These are phyloP conservation scores for Entonaema liquescens DNA, from an alignment of 495 filamentous ascomycete species.

Conservation along the genomic window DNA sequence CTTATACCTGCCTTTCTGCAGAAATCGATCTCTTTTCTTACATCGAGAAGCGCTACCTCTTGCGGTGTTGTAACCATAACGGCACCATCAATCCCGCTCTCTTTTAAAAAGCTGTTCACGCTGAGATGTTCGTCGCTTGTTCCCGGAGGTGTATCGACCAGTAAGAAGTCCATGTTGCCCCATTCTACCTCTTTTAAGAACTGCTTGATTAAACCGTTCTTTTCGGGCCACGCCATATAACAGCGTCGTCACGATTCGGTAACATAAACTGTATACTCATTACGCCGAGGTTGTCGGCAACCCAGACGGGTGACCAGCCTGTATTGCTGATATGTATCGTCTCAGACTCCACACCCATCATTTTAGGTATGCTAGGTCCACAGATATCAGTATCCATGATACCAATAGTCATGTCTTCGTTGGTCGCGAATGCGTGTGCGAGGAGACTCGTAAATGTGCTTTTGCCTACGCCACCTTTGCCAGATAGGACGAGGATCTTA, in stretches of 20 bases:
- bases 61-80: constrained; percentile 95
- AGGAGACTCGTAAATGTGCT: constrained; percentile 89
- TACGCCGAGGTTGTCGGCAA: constrained; percentile 85
- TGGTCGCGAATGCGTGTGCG: constrained; percentile 83
- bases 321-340: constrained; percentile 83
- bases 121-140: constrained; percentile 95
- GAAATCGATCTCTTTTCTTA: constrained; percentile 96
- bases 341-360: constrained; percentile 95
- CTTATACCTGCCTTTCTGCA: constrained; percentile 92
- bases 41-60: constrained; percentile 90
- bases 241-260: constrained; percentile 87
- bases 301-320: constrained; percentile 95
- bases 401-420: constrained; percentile 78
- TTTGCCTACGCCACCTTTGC: constrained; percentile 97
- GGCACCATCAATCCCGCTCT: constrained; percentile 89
- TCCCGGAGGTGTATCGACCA: constrained; percentile 95
- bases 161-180: constrained; percentile 90
- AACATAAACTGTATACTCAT: constrained; percentile 99
- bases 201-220: constrained; percentile 97
- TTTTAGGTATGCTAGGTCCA: constrained; percentile 93
- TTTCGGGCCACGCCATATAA: constrained; percentile 98
- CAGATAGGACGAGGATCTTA: constrained; percentile 90
- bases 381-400: constrained; percentile 98
- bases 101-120: constrained; percentile 87
- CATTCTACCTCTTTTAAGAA: constrained; percentile 97